Evolutionary conservation across 169 alveolate genomes (phyloP).

Genomic region (Plasmodium falciparum): DNA sequence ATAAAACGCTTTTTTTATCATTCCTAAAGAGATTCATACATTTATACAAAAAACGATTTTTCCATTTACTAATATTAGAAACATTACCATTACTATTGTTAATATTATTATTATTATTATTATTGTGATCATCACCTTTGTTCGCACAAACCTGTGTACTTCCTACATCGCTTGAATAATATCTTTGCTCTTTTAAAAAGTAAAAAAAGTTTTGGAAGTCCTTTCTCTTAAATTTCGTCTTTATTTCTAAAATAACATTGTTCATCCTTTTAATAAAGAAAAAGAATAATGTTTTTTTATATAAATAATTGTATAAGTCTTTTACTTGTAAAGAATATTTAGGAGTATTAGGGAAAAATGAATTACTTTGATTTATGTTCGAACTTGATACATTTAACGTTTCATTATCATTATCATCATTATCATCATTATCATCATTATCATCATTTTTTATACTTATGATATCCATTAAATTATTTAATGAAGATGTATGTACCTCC

Average conservation of each 20-base stretch:
- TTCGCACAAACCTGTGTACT: too few species aligned
- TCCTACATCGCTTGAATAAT: too few species aligned
- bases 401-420: slow-evolving; percentile 10
- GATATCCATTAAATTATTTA: slow-evolving; percentile 26
- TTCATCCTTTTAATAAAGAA: slow-evolving; percentile 46
- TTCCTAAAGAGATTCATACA: slow-evolving; percentile 14
- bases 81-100: background rate
- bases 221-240: slow-evolving; percentile 45
- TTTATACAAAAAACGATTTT: slow-evolving; percentile 8
- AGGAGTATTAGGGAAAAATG: background rate
- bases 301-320: slow-evolving; percentile 53
- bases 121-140: too few species aligned
- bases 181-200: slow-evolving; percentile 17
- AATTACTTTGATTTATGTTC: background rate
- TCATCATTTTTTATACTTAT: slow-evolving; percentile 26
- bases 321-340: slow-evolving; percentile 10
- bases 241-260: slow-evolving; percentile 43
- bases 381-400: background rate
- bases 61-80: background rate
- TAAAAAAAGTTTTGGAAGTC: slow-evolving; percentile 54
- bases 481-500: slow-evolving; percentile 17
- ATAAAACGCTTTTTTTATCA: slow-evolving; percentile 17
- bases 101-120: too few species aligned
- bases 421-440: background rate
- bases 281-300: slow-evolving; percentile 36